Evolutionary conservation across 768 basidiomycete species (phyloP), one percentile per base, ranked within the genome.

Genomic region (Porpolomopsis calyptriformis): DNA sequence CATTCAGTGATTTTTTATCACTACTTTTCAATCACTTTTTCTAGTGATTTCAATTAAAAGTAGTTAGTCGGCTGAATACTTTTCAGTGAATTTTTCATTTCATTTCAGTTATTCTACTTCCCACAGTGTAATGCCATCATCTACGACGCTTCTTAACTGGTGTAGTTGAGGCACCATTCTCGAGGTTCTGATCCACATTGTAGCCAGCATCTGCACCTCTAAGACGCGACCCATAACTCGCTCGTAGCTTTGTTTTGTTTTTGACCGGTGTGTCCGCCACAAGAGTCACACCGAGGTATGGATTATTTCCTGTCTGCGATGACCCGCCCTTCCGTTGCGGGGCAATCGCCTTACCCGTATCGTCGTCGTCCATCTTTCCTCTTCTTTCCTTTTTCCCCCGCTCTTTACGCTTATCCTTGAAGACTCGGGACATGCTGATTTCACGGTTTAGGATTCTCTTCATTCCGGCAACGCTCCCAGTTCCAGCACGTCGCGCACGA

Each of bases 361-460:
- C n/a, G 16, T 12, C 9, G 11, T 18, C 18, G 26, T 26, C 11
- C n/a, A n/a, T 18, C 16, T 23, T 14, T 12, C n/a, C n/a, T 20
- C n/a, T 16, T 2, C 47, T 62, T 35, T 57, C 61, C 53, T 48
- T 35, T n/a, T 53, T 18, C 50, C 55, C 51, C 49, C 47, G 31
- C 5, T 40, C 47, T 51, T 55, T 48, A 31, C 41, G 6, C 38
- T 69, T 69, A 20, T 64, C 64, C 55, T 78, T 84, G 63, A 85
- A 85, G 19, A 64, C 72, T 25, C 82, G 72, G 14, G 78, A 78
- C 85, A 87, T 88, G 62, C 81, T 86, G 51, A 86, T 69, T 57
- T 87, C 83, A 25, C 82, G 72, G 48, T 70, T 78, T n/a, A 85
- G 61, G 1, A 73, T 63, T 8, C 74, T 70, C 50, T 75, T 76